Evolutionary conservation across 352 stramenopile species (phyloP), one percentile per base, ranked within the genome.

Genomic region (Phytopythium helicoides): DNA sequence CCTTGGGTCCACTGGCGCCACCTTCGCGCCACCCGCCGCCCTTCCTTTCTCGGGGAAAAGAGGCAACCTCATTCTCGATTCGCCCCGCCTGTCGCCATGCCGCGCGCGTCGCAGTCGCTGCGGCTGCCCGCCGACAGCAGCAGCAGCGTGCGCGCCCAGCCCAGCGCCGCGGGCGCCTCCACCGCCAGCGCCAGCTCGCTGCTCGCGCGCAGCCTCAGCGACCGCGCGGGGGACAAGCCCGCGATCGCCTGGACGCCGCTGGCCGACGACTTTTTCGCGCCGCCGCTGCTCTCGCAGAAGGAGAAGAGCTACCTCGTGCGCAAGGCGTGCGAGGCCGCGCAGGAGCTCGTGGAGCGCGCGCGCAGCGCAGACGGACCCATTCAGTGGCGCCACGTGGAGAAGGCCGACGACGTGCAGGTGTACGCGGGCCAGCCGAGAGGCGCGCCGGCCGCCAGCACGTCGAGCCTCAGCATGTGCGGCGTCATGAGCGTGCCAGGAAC

Each of bases 301-400:
- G 82, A 93, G 58, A 78, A 77, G 28, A 57, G 64, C 25, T 93
- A 93, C 52, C 65, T 93, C 6, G 78, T 93, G 44, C 82, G 80
- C 56, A 93, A 93, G 66, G 65, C 80, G 6, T 93, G 80, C 63
- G 80, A 93, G 50, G 79, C 82, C 19, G 80, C 82, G 15, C 78
- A 87, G 50, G 75, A 89, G 54, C 80, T 93, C 21, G 82, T 93
- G 3, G 80, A 88, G 54, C 82, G 82, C 55, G 78, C 78, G 40
- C 76, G 80, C 2, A 78, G 62, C 21, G 66, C 66, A 1, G 76
- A 77, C 38, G 82, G 82, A 0, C 78, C 82, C 8, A 76, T 93
- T 38, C 56, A 81, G 28, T 93, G 82, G 82, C 77, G 71, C 37
- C 79, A 91, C 53, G 55, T 93, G 6, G 82, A 93, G 47, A 89